A percentile compares a stretch with the other conserved stretches of the same genome.
These are phyloP conservation scores for Boletus fagicola DNA, from an alignment of 768 basidiomycete genomes.

Conservation along the genomic window DNA sequence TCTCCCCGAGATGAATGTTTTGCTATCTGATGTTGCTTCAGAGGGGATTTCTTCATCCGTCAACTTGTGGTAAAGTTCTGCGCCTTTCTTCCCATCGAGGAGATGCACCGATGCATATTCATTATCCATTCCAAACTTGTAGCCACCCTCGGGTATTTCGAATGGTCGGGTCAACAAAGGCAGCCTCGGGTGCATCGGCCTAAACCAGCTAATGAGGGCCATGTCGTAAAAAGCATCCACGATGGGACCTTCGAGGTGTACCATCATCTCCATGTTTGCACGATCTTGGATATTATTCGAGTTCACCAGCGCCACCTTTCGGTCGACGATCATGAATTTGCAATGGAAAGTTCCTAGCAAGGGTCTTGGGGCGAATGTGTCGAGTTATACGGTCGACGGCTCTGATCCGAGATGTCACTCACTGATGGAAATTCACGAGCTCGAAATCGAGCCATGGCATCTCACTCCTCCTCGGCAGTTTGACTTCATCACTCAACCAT, in stretches of 20 bases:
- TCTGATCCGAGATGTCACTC: slow-evolving; percentile 1
- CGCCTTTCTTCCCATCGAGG: slow-evolving; percentile 27
- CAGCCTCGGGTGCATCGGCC: slow-evolving; percentile 44
- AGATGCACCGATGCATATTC: slow-evolving; percentile 29
- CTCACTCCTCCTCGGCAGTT: slow-evolving; percentile 51
- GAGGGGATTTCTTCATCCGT: slow-evolving; percentile 11
- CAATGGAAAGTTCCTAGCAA: slow-evolving; percentile 68
- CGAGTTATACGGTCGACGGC: background rate
- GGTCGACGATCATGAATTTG: slow-evolving; percentile 68
- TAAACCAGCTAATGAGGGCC: slow-evolving; percentile 61
- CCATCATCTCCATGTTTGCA: slow-evolving; percentile 58
- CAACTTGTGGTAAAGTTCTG: slow-evolving; percentile 26
- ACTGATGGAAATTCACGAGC: slow-evolving; percentile 55
- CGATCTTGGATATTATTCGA: slow-evolving; percentile 69
- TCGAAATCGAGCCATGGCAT: slow-evolving; percentile 61
- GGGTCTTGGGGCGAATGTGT: slow-evolving; percentile 32
- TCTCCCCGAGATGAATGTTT: slow-evolving; percentile 30
- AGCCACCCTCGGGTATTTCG: slow-evolving; percentile 34
- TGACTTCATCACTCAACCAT: slow-evolving; percentile 45
- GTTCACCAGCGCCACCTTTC: slow-evolving; percentile 62
- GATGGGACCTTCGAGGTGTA: slow-evolving; percentile 67
- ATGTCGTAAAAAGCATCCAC: slow-evolving; percentile 71
- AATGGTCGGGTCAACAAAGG: slow-evolving; percentile 39
- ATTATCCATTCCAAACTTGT: slow-evolving; percentile 38
- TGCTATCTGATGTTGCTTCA: slow-evolving; percentile 9